Base-by-base conservation (phyloP, 257 asterid species). In the Vinca minor region DNA sequence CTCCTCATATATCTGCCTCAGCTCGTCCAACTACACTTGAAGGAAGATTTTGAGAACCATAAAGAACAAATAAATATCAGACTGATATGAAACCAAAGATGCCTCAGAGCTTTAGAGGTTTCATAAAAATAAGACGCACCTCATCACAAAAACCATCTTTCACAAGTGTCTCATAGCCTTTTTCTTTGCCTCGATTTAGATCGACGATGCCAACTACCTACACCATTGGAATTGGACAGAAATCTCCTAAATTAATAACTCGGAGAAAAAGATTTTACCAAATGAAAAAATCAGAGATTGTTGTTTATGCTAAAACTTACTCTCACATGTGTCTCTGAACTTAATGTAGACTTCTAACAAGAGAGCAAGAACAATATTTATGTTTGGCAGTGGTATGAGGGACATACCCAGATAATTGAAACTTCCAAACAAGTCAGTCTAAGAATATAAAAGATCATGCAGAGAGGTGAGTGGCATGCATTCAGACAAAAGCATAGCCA, bases 1-100 rank as follows among this genome's bases (percentile, higher is more conserved):
- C 76, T 91, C 97, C 79, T 93, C 97, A 5, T 89, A 93, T 76
- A 93, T 87, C 78, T 93, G 97, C 80, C 97, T 87, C 78, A 93
- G 87, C 78, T 93, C 98, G 64, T 93, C 98, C 83, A 93, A 79
- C 98, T 93, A 82, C 83, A 91, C 62, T 9, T 54, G 45, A 42
- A 42, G 47, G 47, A 42, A 42, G 47, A 42, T 42, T 0, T 41
- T 44, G 49, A 44, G 67, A 50, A 65, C 65, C 56, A 67, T 69
- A 45, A 78, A 58, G 73, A 63, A 74, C 59, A 69, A 59, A 66
- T 65, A 68, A 63, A 48, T 45, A 55, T 45, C 53, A 59, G 49
- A 32, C 21, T 54, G 56, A 56, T 54, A 63, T 61, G 34, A 48
- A 62, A 62, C 23, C 45, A 39, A 53, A 63, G 46, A 59, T 42